Evolutionary conservation across 139 green algal genomes (phyloP), one percentile per base, ranked within the genome.

Genomic region (Zygnema circumcarinatum): DNA sequence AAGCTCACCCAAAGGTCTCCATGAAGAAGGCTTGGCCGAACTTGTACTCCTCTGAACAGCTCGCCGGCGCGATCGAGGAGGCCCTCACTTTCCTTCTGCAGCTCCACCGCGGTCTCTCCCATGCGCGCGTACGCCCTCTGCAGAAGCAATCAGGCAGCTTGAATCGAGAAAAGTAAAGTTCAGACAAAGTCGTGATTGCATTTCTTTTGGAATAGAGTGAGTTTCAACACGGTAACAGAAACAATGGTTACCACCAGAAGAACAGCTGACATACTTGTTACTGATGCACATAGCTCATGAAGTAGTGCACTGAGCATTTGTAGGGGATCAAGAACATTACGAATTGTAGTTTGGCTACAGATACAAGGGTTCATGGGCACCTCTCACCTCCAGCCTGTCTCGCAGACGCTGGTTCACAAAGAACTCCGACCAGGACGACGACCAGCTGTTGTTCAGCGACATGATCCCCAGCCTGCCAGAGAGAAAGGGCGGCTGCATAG

Each of bases 1-100:
- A 1, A 32, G 11, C 25, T 22, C 84, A 88, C 83, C 83, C 83
- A 88, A 1, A 88, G 83, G 83, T 88, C 83, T 80, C 83, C 83
- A 56, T 88, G 83, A 3, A 88, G 74, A 35, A 88, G 21, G 76
- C 83, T 88, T 36, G 83, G 83, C 74, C 38, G n/a, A 68, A 7
- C n/a, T 22, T 39, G 3, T 54, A 88, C 75, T 0, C 73, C 75
- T n/a, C 7, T 32, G 39, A 88, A 22, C 3, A 82, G 31, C 36
- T 74, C 79, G 7, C 29, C 7, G 7, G 31, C 31, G 20, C 33
- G 22, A 20, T 39, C n/a, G 2, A 86, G 7, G 20, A 86, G n/a
- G 7, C 67, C 11, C 7, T 86, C 67, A 2, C 2, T 52, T 39
- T 41, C n/a, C 21, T 20, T 47, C 2, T 29, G 79, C 29, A 86